Conservation (phyloP, 2,329 filamentous ascomycete species). For the Pseudogymnoascus sp. region DNA sequence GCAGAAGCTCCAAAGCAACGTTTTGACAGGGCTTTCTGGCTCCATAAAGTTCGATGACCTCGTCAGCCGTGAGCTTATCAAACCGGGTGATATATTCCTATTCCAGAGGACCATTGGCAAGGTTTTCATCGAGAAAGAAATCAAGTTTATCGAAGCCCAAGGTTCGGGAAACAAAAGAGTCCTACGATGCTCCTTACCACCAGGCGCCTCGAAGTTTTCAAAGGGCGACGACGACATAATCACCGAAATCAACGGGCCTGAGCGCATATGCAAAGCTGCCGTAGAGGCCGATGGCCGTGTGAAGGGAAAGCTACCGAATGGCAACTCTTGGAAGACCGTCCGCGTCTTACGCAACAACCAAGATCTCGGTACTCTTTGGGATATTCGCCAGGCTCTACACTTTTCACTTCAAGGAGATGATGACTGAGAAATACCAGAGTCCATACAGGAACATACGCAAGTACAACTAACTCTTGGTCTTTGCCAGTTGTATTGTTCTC, state of each 20-base stretch:
- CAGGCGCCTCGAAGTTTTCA: constrained; percentile 2
- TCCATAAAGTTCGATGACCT: constrained; percentile 9
- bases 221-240: constrained; percentile 9
- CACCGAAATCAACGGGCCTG: constrained; percentile 7
- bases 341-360: constrained; percentile 2
- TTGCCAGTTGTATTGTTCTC: background rate
- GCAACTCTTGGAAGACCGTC: constrained; percentile 12
- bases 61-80: background rate
- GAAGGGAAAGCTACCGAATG: constrained; percentile 9
- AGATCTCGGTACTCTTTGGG: constrained; percentile 14
- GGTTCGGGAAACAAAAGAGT: background rate
- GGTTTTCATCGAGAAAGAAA: constrained; percentile 10
- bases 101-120: constrained; percentile 1
- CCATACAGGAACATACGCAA: background rate
- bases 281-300: background rate
- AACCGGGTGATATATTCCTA: constrained; percentile 9
- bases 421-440: constrained; percentile 16
- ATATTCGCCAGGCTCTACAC: constrained; percentile 13
- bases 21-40: background rate
- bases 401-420: constrained; percentile 7
- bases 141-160: background rate
- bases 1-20: constrained; percentile 5
- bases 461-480: background rate
- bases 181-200: background rate
- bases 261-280: constrained; percentile 2